These are phyloP conservation scores for Pythium oligandrum DNA, from an alignment of 352 stramenopile genomes.

Conservation along the genomic window DNA sequence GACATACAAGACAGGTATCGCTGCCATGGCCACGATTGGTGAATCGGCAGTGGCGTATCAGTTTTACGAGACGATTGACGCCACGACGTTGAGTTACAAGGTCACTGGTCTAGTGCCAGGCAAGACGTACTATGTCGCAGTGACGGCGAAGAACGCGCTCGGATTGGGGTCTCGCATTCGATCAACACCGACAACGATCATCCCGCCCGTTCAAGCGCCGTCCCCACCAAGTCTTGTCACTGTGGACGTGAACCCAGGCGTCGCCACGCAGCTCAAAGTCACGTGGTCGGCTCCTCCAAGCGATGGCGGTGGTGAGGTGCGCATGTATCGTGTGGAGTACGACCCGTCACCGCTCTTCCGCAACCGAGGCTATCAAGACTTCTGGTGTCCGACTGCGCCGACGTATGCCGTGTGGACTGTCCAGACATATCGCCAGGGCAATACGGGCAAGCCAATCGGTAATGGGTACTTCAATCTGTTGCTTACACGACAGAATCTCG, in stretches of 20 bases:
- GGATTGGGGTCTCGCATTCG: slow-evolving; percentile 42
- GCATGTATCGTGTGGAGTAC: slow-evolving; percentile 80
- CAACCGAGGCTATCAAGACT: slow-evolving; percentile 51
- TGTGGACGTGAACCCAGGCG: slow-evolving; percentile 72
- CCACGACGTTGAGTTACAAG: slow-evolving; percentile 51
- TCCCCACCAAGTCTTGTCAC: slow-evolving; percentile 55
- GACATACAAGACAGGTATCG: slow-evolving; percentile 25
- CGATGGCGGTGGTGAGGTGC: slow-evolving; percentile 50
- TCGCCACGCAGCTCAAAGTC: slow-evolving; percentile 60
- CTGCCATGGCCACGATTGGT: slow-evolving; percentile 28
- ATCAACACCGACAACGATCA: slow-evolving; percentile 38
- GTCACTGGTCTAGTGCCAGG: slow-evolving; percentile 70
- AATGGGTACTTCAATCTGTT: slow-evolving; percentile 55
- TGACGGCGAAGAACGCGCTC: slow-evolving; percentile 86
- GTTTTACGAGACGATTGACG: slow-evolving; percentile 67
- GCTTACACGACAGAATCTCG: slow-evolving; percentile 39
- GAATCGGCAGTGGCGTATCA: slow-evolving; percentile 59
- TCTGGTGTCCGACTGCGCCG: slow-evolving; percentile 55
- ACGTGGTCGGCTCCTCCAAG: slow-evolving; percentile 44
- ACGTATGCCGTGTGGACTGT: slow-evolving; percentile 60
- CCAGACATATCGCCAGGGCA: slow-evolving; percentile 21
- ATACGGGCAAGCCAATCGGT: slow-evolving; percentile 26
- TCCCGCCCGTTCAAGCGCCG: slow-evolving; percentile 74
- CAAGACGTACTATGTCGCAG: slow-evolving; percentile 77
- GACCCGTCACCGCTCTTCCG: slow-evolving; percentile 64